These are phyloP conservation scores for Yamagishiella unicocca DNA, from an alignment of 139 green algal genomes.

Conservation along the genomic window DNA sequence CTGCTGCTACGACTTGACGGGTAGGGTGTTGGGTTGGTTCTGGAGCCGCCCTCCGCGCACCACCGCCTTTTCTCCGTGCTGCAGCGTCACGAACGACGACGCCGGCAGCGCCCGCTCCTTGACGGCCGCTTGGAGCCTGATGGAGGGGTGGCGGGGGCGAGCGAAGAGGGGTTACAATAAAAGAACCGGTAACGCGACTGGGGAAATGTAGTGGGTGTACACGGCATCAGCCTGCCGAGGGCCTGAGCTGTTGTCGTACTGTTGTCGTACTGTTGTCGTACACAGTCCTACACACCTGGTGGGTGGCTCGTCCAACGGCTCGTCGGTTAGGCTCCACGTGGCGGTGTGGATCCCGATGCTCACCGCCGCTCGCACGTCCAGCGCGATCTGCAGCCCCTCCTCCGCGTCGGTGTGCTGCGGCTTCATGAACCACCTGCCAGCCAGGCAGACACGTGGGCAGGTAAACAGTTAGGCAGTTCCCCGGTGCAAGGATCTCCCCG, in stretches of 20 bases:
- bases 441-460: not conserved
- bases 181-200: too few relatives aligned
- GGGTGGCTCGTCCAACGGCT: slow-evolving; percentile 81
- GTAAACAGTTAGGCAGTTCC: not conserved
- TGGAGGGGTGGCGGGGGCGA: not conserved
- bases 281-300: slow-evolving; percentile 1
- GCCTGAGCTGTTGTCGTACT: too few relatives aligned
- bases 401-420: slow-evolving; percentile 75
- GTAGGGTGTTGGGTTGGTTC: not conserved
- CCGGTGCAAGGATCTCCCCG: too few relatives aligned
- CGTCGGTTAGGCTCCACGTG: slow-evolving; percentile 75
- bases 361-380: slow-evolving; percentile 19
- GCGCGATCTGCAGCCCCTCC: slow-evolving; percentile 75
- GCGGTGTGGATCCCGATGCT: slow-evolving; percentile 72
- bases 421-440: slow-evolving; percentile 64
- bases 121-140: slow-evolving; percentile 22
- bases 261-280: too few relatives aligned
- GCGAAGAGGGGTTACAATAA: not conserved
- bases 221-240: too few relatives aligned
- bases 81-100: slow-evolving; percentile 68
- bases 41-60: not conserved
- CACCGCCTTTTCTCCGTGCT: slow-evolving; percentile 63
- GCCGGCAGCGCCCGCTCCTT: slow-evolving; percentile 31
- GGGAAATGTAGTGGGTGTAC: too few relatives aligned
- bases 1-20: not conserved